Percentiles rank a stretch among this genome's conserved stretches.
Conservation (phyloP, 2,329 filamentous ascomycete species). For the Trichoderma cornu-damae region DNA sequence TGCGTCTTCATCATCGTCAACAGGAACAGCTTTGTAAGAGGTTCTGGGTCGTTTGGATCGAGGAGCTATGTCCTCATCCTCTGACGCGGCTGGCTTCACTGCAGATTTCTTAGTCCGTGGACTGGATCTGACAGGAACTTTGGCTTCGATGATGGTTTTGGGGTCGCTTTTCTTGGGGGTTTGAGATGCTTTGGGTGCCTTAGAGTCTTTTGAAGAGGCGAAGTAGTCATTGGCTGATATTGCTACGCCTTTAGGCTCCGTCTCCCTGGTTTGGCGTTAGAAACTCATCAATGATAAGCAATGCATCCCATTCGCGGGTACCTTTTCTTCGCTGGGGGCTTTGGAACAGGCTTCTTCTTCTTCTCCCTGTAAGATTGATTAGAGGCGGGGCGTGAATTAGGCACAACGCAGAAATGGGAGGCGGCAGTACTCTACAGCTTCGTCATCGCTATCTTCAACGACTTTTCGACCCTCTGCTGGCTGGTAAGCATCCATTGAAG, state of each 20-base stretch:
- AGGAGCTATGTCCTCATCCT: slow-evolving; percentile 27
- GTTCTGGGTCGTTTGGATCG: slow-evolving; percentile 41
- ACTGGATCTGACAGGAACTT: slow-evolving; percentile 48
- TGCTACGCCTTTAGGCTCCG: slow-evolving; percentile 44
- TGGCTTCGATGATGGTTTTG: slow-evolving; percentile 37
- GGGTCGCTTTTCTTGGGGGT: slow-evolving; percentile 39
- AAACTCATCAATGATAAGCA: background rate
- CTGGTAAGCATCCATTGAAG: slow-evolving; percentile 22
- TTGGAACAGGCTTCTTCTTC: slow-evolving; percentile 51
- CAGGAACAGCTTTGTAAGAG: slow-evolving; percentile 37
- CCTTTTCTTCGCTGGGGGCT: slow-evolving; percentile 51
- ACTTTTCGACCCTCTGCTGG: slow-evolving; percentile 57
- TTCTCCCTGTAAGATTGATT: slow-evolving; percentile 36
- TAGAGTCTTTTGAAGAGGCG: slow-evolving; percentile 41
- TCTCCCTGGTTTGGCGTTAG: slow-evolving; percentile 30
- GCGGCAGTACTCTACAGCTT: slow-evolving; percentile 51
- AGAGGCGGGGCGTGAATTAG: background rate
- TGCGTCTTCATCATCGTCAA: slow-evolving; percentile 50
- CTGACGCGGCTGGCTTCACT: slow-evolving; percentile 27
- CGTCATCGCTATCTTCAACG: slow-evolving; percentile 75
- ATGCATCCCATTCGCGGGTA: slow-evolving; percentile 35
- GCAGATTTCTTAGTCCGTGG: slow-evolving; percentile 43
- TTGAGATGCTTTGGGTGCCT: slow-evolving; percentile 33
- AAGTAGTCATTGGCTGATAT: slow-evolving; percentile 57
- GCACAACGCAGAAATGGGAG: background rate